Conservation (phyloP, 345 rosid species). For the Populus ilicifolia region DNA sequence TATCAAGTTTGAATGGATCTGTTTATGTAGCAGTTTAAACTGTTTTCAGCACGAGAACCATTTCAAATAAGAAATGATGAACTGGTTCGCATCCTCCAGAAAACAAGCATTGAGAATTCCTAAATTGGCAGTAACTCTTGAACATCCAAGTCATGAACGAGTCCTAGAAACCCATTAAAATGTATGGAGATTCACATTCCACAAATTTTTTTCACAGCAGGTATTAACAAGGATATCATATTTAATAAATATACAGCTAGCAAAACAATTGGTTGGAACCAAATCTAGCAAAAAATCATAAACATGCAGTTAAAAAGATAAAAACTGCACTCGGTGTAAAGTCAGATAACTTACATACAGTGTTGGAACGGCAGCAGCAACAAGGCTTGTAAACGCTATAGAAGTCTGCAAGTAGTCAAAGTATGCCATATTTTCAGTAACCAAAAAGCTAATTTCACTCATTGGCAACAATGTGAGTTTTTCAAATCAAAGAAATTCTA, state of each 20-base stretch:
- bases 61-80: no score
- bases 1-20: no score
- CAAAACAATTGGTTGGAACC: background rate
- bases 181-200: background rate
- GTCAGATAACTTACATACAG: slow-evolving; percentile 55
- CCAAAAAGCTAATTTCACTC: background rate
- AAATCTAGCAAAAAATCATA: background rate
- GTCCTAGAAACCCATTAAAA: background rate
- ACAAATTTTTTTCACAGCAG: background rate
- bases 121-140: no score
- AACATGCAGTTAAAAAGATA: background rate
- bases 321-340: background rate
- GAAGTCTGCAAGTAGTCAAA: slow-evolving; percentile 57
- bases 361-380: slow-evolving; percentile 72
- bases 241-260: background rate
- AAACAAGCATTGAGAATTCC: no score
- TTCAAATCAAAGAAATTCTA: background rate
- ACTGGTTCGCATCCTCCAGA: no score
- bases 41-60: no score
- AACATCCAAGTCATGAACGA: no score
- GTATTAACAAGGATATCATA: background rate
- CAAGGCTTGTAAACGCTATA: slow-evolving; percentile 74
- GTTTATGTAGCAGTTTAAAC: no score
- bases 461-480: background rate
- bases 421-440: slow-evolving; percentile 12